These are phyloP conservation scores for Trapa incisa DNA, from an alignment of 345 rosid genomes.

Conservation along the genomic window DNA sequence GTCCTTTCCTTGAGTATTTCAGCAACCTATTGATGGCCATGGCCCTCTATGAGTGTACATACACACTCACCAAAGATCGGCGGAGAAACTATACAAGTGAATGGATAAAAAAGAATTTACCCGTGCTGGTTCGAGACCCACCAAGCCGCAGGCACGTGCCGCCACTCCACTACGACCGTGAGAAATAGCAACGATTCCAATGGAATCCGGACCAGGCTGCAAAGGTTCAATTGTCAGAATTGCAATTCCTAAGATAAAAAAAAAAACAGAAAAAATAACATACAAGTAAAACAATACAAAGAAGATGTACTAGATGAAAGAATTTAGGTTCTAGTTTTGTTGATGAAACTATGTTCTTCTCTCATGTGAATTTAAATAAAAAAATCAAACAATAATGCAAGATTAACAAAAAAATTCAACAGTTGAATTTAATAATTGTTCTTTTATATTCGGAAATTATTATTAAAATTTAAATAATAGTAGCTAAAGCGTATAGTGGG, in stretches of 20 bases:
- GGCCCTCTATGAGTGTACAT: not conserved
- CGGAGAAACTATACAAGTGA: not conserved
- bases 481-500: no score
- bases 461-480: no score
- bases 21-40: constrained; percentile 42
- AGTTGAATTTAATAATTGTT: no score
- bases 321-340: no score
- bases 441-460: no score
- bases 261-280: no score
- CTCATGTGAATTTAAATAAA: no score
- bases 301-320: no score
- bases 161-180: constrained; percentile 97
- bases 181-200: constrained; percentile 99
- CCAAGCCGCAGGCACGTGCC: constrained; percentile 98
- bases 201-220: constrained; percentile 99
- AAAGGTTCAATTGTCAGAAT: constrained; percentile 2
- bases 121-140: constrained; percentile 94
- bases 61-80: not conserved
- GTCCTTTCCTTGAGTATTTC: constrained; percentile 96
- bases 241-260: not conserved
- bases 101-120: constrained; percentile 27
- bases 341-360: no score
- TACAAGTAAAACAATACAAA: no score
- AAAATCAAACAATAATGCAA: no score
- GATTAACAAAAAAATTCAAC: no score